Conservation (phyloP, 2,329 filamentous ascomycete genomes). For the Cordyceps fumosorosea region DNA sequence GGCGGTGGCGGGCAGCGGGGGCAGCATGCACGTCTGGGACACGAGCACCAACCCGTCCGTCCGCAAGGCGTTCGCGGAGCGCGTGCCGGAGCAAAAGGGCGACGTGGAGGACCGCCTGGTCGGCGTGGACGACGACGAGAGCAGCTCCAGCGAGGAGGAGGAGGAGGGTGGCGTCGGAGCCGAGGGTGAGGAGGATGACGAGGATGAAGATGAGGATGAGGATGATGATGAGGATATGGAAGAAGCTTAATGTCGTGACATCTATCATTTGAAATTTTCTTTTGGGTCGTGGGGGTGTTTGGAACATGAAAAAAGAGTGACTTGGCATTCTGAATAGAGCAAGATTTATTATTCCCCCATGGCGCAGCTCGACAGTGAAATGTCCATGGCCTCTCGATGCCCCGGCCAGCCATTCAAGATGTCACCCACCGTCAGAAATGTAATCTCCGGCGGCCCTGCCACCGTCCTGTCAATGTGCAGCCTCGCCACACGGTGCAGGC, state of each 20-base stretch:
- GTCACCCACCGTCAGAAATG: not conserved
- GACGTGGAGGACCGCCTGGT: constrained; percentile 71
- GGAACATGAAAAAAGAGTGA: constrained; percentile 10
- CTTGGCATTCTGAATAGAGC: constrained; percentile 10
- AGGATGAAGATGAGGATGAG: constrained; percentile 33
- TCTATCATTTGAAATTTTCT: not conserved
- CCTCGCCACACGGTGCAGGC: not conserved
- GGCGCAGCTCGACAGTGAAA: not conserved
- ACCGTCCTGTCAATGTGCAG: not conserved
- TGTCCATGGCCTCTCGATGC: not conserved
- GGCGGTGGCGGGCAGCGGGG: constrained; percentile 91
- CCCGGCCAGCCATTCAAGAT: not conserved
- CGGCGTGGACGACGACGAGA: constrained; percentile 61
- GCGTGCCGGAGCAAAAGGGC: constrained; percentile 49
- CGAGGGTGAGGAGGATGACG: constrained; percentile 46
- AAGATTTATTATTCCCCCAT: not conserved
- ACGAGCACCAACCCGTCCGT: constrained; percentile 88
- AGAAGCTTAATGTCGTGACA: not conserved
- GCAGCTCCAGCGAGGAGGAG: constrained; percentile 56
- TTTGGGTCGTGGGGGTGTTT: constrained; percentile 2
- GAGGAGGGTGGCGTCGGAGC: constrained; percentile 39
- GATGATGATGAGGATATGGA: constrained; percentile 47
- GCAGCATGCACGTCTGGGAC: constrained; percentile 90
- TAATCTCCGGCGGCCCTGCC: not conserved
- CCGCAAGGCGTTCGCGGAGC: constrained; percentile 69